These are phyloP conservation scores for Boletus vinaceobasis DNA, from an alignment of 768 basidiomycete species.

Conservation along the genomic window DNA sequence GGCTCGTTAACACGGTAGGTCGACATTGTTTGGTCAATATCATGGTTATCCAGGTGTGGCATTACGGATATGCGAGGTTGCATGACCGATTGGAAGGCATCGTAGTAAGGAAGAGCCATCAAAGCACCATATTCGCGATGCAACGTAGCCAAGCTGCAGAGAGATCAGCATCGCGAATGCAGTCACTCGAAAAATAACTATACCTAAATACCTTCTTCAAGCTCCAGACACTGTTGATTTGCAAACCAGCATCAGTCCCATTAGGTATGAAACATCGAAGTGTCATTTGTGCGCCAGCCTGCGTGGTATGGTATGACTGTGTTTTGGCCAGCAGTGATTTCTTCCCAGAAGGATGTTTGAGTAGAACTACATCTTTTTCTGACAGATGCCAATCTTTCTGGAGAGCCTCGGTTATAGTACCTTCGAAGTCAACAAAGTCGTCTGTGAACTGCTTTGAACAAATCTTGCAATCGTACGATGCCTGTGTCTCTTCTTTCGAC, in stretches of 20 bases:
- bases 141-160: conserved; percentile 76
- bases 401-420: conserved; percentile 54
- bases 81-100: conserved; percentile 68
- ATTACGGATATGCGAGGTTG: conserved; percentile 55
- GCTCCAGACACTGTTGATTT: conserved; percentile 64
- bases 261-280: conserved; percentile 51
- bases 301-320: conserved; percentile 41
- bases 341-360: conserved; percentile 55
- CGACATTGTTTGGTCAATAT: conserved; percentile 64
- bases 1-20: conserved; percentile 84
- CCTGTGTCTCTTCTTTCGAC: conserved; percentile 63
- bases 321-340: conserved; percentile 72
- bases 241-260: conserved; percentile 57
- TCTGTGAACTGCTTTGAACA: conserved; percentile 68
- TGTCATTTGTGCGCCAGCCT: conserved; percentile 50
- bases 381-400: conserved; percentile 70
- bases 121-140: conserved; percentile 92
- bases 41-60: conserved; percentile 42
- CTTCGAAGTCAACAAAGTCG: conserved; percentile 79
- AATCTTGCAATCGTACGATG: conserved; percentile 60
- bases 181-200: not conserved
- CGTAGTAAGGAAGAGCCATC: conserved; percentile 77
- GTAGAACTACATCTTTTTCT: conserved; percentile 84
- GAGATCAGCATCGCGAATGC: conserved; percentile 3
- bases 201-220: conserved; percentile 83